These are phyloP conservation scores for Ophiostoma sp. DNA, from an alignment of 2,329 filamentous ascomycete species.

Conservation along the genomic window DNA sequence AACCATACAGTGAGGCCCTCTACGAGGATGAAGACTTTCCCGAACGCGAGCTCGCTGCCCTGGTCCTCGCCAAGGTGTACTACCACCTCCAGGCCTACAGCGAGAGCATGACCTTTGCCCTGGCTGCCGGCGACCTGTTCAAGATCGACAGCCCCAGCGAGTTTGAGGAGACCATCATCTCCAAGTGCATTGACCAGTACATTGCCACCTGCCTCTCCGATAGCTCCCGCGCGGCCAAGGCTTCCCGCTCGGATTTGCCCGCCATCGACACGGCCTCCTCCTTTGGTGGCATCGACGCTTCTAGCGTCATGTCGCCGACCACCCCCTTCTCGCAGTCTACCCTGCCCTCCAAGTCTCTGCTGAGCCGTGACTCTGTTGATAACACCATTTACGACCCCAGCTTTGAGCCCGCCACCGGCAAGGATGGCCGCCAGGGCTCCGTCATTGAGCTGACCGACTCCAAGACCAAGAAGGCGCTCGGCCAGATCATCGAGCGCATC, in stretches of 20 bases:
- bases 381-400: constrained; percentile 57
- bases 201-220: constrained; percentile 65
- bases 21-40: constrained; percentile 96
- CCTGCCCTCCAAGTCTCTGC: constrained; percentile 85
- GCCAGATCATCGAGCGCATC: constrained; percentile 77
- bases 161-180: constrained; percentile 98
- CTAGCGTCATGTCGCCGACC: constrained; percentile 74
- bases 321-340: constrained; percentile 94
- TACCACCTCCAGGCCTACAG: constrained; percentile 99
- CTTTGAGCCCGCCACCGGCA: constrained; percentile 46
- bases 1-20: constrained; percentile 69
- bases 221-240: constrained; percentile 42
- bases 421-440: constrained; percentile 51
- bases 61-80: constrained; percentile 96
- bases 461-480: constrained; percentile 72
- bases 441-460: constrained; percentile 63
- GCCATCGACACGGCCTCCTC: constrained; percentile 76
- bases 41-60: constrained; percentile 85
- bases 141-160: constrained; percentile 86
- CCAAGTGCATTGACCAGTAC: constrained; percentile 97
- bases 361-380: constrained; percentile 73
- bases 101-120: constrained; percentile 97
- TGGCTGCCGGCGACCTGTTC: constrained; percentile 91
- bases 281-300: constrained; percentile 66
- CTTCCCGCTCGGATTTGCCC: constrained; percentile 44